These are phyloP conservation scores for Neofusicoccum parvum DNA, from an alignment of 2,329 filamentous ascomycete species.

Conservation along the genomic window DNA sequence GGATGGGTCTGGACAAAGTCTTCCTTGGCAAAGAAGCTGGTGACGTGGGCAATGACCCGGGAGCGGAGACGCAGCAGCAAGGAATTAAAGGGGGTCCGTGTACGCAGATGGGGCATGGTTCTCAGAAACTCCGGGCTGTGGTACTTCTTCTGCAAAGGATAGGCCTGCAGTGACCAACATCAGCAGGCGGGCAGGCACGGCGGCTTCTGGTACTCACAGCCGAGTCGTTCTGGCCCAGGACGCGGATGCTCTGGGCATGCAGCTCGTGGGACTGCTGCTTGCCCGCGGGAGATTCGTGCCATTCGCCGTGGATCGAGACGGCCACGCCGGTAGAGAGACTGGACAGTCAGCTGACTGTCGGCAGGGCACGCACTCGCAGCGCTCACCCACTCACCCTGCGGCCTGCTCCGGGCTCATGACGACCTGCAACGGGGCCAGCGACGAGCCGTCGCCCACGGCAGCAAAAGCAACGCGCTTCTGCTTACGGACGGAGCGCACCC, in stretches of 20 bases:
- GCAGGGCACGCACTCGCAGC: neutral
- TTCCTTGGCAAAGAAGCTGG: conserved; percentile 71
- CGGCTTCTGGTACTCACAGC: conserved; percentile 58
- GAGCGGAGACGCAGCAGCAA: conserved; percentile 82
- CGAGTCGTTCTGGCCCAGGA: conserved; percentile 78
- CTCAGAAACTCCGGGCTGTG: conserved; percentile 88
- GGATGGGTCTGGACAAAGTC: conserved; percentile 84
- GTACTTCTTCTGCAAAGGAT: conserved; percentile 95
- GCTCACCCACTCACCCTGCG: conserved; percentile 62
- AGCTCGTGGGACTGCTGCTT: conserved; percentile 78
- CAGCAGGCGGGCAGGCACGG: conserved; percentile 27
- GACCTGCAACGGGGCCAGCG: conserved; percentile 75
- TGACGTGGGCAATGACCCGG: conserved; percentile 71
- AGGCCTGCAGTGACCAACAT: conserved; percentile 60
- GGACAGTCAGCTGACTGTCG: conserved; percentile 20
- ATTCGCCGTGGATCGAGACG: conserved; percentile 75
- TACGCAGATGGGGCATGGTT: conserved; percentile 81
- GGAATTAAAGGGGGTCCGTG: conserved; percentile 79
- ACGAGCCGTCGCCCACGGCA: conserved; percentile 84
- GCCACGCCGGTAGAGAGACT: conserved; percentile 83
- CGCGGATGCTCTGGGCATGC: conserved; percentile 66
- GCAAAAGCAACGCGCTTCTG: conserved; percentile 86
- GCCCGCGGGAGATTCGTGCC: conserved; percentile 69
- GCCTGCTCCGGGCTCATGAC: conserved; percentile 73
- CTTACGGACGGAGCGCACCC: conserved; percentile 80